phyloP scores from a whole-genome alignment of 2,329 filamentous ascomycete genomes.

The Cercospora canescens region DNA sequence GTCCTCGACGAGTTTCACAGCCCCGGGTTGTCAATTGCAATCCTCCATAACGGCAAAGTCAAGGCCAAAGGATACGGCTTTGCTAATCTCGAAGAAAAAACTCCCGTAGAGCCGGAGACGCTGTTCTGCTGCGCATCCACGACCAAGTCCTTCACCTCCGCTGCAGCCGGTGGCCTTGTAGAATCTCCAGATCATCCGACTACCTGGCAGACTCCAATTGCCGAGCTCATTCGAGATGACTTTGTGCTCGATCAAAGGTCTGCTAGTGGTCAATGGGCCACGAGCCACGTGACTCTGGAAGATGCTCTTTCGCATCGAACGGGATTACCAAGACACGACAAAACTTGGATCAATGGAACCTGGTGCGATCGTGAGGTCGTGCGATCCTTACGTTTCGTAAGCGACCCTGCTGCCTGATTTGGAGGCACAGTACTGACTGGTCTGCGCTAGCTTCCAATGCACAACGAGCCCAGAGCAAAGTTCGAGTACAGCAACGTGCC shows the following conservation, averaged over 20 bases:
- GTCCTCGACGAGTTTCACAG: slow-evolving; percentile 23
- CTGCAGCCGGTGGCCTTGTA: slow-evolving; percentile 29
- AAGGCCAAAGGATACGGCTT: slow-evolving; percentile 21
- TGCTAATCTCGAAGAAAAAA: slow-evolving; percentile 7
- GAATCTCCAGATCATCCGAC: slow-evolving; percentile 31
- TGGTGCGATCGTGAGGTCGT: slow-evolving; percentile 40
- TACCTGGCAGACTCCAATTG: slow-evolving; percentile 40
- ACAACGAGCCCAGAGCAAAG: slow-evolving; percentile 41
- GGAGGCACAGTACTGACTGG: neutral
- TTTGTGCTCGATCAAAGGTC: slow-evolving; percentile 36
- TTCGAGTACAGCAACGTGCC: slow-evolving; percentile 57
- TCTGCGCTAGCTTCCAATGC: slow-evolving; percentile 32
- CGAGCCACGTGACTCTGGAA: slow-evolving; percentile 34
- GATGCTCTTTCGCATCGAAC: slow-evolving; percentile 40
- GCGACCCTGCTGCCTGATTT: neutral
- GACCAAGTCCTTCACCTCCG: slow-evolving; percentile 36
- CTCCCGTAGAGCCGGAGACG: slow-evolving; percentile 27
- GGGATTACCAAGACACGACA: slow-evolving; percentile 37
- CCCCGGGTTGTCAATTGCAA: slow-evolving; percentile 23
- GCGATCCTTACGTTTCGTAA: slow-evolving; percentile 45
- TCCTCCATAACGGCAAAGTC: slow-evolving; percentile 19
- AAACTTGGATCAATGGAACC: slow-evolving; percentile 28
- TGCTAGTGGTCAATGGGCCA: slow-evolving; percentile 24
- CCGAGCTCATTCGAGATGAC: slow-evolving; percentile 36
- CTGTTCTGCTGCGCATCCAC: slow-evolving; percentile 33